phyloP scores from a whole-genome alignment of 495 filamentous ascomycete species.

The Friedmanniomyces simplex region DNA sequence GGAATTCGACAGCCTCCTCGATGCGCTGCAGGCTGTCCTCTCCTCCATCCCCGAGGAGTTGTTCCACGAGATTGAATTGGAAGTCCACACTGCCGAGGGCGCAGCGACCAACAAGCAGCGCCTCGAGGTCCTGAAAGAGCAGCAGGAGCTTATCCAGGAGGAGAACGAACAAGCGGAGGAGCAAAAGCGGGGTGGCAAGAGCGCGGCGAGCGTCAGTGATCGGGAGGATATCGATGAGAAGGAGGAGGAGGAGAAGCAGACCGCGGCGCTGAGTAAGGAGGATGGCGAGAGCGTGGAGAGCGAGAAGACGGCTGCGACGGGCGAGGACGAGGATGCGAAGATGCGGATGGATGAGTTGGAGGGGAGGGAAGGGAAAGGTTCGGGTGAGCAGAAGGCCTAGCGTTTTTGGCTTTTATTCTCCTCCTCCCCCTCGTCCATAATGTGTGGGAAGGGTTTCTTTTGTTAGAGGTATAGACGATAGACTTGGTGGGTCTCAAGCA shows the following conservation, averaged over 20 bases:
- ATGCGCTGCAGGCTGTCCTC: slow-evolving; percentile 82
- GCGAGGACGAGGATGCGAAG: slow-evolving; percentile 10
- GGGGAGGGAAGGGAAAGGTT: not conserved
- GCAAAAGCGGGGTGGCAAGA: slow-evolving; percentile 46
- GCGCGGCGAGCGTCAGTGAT: slow-evolving; percentile 52
- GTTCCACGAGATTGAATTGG: slow-evolving; percentile 98
- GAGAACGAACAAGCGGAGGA: slow-evolving; percentile 84
- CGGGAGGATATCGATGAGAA: slow-evolving; percentile 78
- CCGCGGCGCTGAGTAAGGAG: slow-evolving; percentile 1
- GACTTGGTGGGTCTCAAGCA: too few relatives aligned
- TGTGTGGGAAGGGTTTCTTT: too few relatives aligned
- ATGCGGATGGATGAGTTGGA: not conserved
- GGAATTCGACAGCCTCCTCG: slow-evolving; percentile 82
- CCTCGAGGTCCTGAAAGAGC: slow-evolving; percentile 97
- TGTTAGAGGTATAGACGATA: too few relatives aligned
- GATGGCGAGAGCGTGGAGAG: not conserved
- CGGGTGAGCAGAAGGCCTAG: not conserved
- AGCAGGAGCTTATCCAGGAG: slow-evolving; percentile 95
- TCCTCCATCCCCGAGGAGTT: slow-evolving; percentile 94
- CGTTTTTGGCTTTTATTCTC: not conserved
- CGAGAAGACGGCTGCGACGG: slow-evolving; percentile 9
- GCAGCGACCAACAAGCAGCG: slow-evolving; percentile 98
- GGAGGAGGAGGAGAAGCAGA: slow-evolving; percentile 38
- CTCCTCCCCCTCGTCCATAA: too few relatives aligned
- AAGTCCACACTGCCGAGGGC: slow-evolving; percentile 93